Conservation (phyloP, 2,329 filamentous ascomycete species). For the Aspergillus phoenicis region DNA sequence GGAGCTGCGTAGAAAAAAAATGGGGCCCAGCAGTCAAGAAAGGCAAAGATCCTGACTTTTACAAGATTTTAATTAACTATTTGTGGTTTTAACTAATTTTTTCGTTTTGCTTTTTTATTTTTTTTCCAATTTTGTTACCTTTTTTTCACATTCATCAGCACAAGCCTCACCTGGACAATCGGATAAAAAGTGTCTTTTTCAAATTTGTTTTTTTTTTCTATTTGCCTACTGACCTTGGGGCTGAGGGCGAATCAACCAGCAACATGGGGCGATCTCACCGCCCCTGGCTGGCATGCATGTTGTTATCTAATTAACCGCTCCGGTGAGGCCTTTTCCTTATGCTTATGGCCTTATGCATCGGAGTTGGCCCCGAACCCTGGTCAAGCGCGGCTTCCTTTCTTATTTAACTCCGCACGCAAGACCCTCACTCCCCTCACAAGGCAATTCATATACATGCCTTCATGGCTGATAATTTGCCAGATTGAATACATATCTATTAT, state of each 20-base stretch:
- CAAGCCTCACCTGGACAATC: slow-evolving; percentile 4
- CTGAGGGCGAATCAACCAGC: slow-evolving; percentile 2
- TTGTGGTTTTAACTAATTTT: too few relatives aligned
- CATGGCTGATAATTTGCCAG: background rate
- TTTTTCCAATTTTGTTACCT: background rate
- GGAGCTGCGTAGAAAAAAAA: background rate
- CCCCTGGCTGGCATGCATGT: slow-evolving; percentile 10
- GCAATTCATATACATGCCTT: background rate
- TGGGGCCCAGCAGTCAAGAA: background rate
- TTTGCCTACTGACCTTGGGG: background rate
- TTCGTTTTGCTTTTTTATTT: background rate
- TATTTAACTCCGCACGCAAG: slow-evolving; percentile 1
- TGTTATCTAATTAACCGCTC: slow-evolving; percentile 9
- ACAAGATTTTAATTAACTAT: background rate
- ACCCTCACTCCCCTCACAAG: background rate
- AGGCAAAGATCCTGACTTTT: background rate
- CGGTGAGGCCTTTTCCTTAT: slow-evolving; percentile 7
- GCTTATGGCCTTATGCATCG: slow-evolving; percentile 3
- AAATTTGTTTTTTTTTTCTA: slow-evolving; percentile 5
- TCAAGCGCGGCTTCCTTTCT: background rate
- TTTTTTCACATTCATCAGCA: background rate
- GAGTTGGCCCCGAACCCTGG: slow-evolving; percentile 7
- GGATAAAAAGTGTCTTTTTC: slow-evolving; percentile 10
- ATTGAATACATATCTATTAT: too few relatives aligned
- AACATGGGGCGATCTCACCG: slow-evolving; percentile 11